Evolutionary conservation across 345 rosid genomes (phyloP).

Genomic region (Bruguiera gymnorhiza): DNA sequence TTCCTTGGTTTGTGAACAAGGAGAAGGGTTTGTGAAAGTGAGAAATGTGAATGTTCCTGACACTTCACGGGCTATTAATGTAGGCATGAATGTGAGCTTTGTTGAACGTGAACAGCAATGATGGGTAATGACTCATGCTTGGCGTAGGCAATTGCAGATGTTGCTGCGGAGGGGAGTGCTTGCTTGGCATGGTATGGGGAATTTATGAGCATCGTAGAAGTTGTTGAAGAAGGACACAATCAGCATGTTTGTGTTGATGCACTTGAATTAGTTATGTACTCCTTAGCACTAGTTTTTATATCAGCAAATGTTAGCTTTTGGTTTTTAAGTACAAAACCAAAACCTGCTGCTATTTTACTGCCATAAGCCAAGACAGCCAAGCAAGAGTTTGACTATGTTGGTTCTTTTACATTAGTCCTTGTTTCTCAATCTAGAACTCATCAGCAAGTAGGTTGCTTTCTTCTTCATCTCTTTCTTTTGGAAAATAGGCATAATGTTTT

Average conservation of each 20-base stretch:
- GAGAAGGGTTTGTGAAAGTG: slow-evolving; percentile 19
- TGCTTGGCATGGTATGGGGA: slow-evolving; percentile 23
- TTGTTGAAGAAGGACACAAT: not conserved
- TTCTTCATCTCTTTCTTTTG: too few relatives aligned
- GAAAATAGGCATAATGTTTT: too few relatives aligned
- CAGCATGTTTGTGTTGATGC: slow-evolving; percentile 24
- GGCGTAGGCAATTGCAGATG: slow-evolving; percentile 2
- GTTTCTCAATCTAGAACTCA: too few relatives aligned
- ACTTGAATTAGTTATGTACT: slow-evolving; percentile 15
- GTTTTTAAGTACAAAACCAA: not conserved
- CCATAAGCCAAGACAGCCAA: too few relatives aligned
- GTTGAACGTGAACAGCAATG: slow-evolving; percentile 11
- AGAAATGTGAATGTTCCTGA: not conserved
- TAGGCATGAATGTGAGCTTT: not conserved
- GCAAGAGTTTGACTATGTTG: too few relatives aligned
- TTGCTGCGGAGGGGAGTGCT: not conserved
- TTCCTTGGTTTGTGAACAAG: slow-evolving; percentile 4
- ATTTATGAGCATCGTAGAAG: slow-evolving; percentile 10
- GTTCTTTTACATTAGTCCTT: too few relatives aligned
- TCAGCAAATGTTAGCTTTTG: not conserved
- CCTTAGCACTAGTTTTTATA: too few relatives aligned
- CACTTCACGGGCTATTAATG: not conserved
- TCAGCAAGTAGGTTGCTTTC: too few relatives aligned
- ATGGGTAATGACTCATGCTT: slow-evolving; percentile 9
- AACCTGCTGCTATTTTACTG: too few relatives aligned